A percentile compares a stretch with the other conserved stretches of the same genome.
Conservation (phyloP, 306 rosid genomes). For the apple (Malus domestica) region ASM211411v1 NC_041791.1:10977001-10977500, state of each 20-base stretch:
- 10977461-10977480: conserved; percentile 76
- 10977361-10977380: conserved; percentile 28
- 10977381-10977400: conserved; percentile 60
- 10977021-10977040: conserved; percentile 89
- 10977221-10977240: conserved; percentile 68
- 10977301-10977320: conserved; percentile 57
- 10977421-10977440: conserved; percentile 53
- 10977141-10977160: conserved; percentile 86
- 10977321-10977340: conserved; percentile 51
- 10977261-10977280: conserved; percentile 23
- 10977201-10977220: conserved; percentile 57
- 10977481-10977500: conserved; percentile 86
- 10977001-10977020: conserved; percentile 72
- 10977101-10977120: conserved; percentile 89
- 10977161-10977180: conserved; percentile 76
- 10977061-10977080: conserved; percentile 99
- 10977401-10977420: conserved; percentile 42
- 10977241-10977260: conserved; percentile 37
- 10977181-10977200: conserved; percentile 63
- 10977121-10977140: conserved; percentile 55
- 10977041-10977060: conserved; percentile 96
- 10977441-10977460: conserved; percentile 75
- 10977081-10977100: conserved; percentile 92
- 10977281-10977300: conserved; percentile 45
- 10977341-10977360: conserved; percentile 31